Conservation (phyloP, 345 rosid species). For the Boechera divaricarpa region DNA sequence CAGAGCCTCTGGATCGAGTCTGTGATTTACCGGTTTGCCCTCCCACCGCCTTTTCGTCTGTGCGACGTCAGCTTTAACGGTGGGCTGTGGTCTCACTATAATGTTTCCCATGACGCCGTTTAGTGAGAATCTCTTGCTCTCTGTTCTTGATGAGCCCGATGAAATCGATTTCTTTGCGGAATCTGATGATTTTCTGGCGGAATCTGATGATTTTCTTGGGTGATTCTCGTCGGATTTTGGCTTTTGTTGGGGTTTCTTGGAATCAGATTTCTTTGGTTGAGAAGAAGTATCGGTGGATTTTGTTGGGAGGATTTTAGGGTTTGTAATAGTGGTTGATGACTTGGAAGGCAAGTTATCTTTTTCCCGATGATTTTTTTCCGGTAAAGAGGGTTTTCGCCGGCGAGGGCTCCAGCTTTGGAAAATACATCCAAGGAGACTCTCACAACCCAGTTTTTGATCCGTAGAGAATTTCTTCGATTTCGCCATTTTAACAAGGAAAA, state of each 20-base stretch:
- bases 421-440: constrained; percentile 55
- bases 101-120: constrained; percentile 75
- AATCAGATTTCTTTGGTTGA: constrained; percentile 31
- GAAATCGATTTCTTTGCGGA: constrained; percentile 49
- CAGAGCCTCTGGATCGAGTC: constrained; percentile 64
- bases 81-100: constrained; percentile 57
- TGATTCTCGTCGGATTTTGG: constrained; percentile 25
- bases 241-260: constrained; percentile 36
- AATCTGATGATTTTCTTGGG: constrained; percentile 40
- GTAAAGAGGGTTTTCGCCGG: constrained; percentile 48
- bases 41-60: constrained; percentile 33
- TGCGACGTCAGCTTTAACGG: constrained; percentile 39
- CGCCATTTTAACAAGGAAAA: constrained; percentile 26
- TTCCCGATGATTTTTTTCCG: constrained; percentile 34
- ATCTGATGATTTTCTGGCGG: constrained; percentile 36
- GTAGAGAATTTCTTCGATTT: constrained; percentile 29
- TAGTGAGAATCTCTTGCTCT: constrained; percentile 39
- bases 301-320: constrained; percentile 40
- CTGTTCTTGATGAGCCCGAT: constrained; percentile 47
- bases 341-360: constrained; percentile 46
- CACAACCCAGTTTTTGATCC: constrained; percentile 55
- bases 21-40: constrained; percentile 38
- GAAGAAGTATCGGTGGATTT: constrained; percentile 36
- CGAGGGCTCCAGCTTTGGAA: constrained; percentile 56
- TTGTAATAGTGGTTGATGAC: constrained; percentile 36